Evolutionary conservation across 768 basidiomycete genomes (phyloP).

Genomic region (Russula sp.): DNA sequence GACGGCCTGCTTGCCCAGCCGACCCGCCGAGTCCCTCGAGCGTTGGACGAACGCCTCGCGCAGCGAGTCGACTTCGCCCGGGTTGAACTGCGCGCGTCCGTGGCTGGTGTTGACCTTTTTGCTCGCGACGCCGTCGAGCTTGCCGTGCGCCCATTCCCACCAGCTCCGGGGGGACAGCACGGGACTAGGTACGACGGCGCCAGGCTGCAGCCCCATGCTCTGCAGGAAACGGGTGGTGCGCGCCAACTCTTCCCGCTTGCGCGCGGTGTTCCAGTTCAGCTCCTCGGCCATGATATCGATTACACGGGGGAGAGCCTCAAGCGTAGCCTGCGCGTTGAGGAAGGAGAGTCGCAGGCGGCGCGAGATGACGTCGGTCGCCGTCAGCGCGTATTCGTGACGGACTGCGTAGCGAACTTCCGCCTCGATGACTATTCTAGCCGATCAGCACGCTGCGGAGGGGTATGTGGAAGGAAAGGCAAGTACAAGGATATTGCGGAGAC

Average conservation of each 20-base stretch:
- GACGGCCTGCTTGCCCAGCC: constrained; percentile 36
- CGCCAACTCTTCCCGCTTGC: constrained; percentile 54
- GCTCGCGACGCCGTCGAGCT: background rate
- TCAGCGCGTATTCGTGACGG: constrained; percentile 85
- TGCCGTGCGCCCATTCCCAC: constrained; percentile 11
- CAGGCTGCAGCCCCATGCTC: constrained; percentile 76
- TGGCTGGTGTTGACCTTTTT: constrained; percentile 29
- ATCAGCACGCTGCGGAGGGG: background rate
- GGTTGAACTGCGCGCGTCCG: constrained; percentile 49
- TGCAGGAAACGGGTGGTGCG: constrained; percentile 60
- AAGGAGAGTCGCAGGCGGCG: constrained; percentile 91
- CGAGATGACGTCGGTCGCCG: constrained; percentile 89
- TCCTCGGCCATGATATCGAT: constrained; percentile 90
- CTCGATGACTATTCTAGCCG: constrained; percentile 60
- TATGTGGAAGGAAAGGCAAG: constrained; percentile 24
- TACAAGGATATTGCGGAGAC: constrained; percentile 69
- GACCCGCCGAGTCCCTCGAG: constrained; percentile 31
- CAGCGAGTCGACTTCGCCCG: constrained; percentile 42
- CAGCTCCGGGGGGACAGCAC: constrained; percentile 8
- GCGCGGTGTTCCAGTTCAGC: constrained; percentile 62
- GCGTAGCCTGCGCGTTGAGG: constrained; percentile 82
- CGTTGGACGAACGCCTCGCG: constrained; percentile 33
- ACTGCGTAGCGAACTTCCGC: constrained; percentile 89
- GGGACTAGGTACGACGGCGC: constrained; percentile 3
- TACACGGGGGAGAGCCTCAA: constrained; percentile 78